phyloP scores from a whole-genome alignment of 73 alveolate species.

The Tetrahymena elliotti region DNA sequence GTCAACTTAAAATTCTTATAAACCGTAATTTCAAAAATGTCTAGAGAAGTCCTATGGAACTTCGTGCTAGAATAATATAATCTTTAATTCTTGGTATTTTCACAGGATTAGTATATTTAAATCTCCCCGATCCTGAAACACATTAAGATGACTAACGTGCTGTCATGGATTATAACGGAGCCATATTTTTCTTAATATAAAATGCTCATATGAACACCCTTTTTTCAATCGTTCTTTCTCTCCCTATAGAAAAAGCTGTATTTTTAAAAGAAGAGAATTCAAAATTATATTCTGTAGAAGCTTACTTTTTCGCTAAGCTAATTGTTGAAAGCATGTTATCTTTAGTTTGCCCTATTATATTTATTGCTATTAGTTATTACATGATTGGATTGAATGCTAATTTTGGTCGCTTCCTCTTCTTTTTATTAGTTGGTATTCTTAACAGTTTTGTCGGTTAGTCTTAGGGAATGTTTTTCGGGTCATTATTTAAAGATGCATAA shows the following conservation, averaged over 20 bases:
- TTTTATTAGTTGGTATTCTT: background rate
- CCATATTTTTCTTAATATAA: constrained; percentile 1
- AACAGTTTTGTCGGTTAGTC: background rate
- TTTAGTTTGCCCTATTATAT: constrained; percentile 15
- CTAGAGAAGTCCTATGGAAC: background rate
- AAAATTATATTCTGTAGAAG: constrained; percentile 1
- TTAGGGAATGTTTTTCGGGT: background rate
- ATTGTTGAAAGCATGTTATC: constrained; percentile 7
- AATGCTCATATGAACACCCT: constrained; percentile 7
- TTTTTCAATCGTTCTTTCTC: constrained; percentile 8
- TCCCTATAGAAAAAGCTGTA: constrained; percentile 27
- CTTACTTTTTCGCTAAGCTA: constrained; percentile 20
- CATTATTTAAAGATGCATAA: background rate
- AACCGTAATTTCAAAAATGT: background rate
- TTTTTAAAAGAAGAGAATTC: constrained; percentile 32
- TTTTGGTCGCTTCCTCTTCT: background rate
- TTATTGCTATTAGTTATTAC: constrained; percentile 4
- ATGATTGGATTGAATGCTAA: constrained; percentile 25
- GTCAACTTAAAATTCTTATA: background rate
- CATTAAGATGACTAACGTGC: constrained; percentile 41
- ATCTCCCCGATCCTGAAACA: constrained; percentile 5
- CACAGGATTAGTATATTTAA: constrained; percentile 17
- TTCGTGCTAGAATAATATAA: background rate
- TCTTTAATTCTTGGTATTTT: constrained; percentile 11
- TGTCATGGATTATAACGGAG: background rate